Percentiles rank a stretch among this genome's conserved stretches.
phyloP scores from a whole-genome alignment of 768 basidiomycete species.

The Mrakia gelida region DNA sequence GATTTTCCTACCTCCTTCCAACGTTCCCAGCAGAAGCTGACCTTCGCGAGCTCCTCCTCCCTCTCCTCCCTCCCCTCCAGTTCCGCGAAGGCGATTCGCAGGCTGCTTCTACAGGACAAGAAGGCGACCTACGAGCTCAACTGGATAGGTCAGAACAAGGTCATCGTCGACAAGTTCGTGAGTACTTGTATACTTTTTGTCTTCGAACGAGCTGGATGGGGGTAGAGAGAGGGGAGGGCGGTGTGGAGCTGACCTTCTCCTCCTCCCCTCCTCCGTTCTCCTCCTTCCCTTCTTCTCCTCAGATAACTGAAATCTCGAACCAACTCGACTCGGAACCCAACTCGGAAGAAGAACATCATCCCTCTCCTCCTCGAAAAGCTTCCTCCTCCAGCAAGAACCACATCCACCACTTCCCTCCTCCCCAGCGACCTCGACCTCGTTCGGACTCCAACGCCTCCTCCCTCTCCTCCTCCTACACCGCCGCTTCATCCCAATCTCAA shows the following conservation, averaged over 20 bases:
- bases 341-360: background rate
- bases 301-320: background rate
- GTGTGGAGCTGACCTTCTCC: background rate
- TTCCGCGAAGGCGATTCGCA: background rate
- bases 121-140: background rate
- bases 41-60: background rate
- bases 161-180: background rate
- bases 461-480: background rate
- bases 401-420: background rate
- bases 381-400: background rate
- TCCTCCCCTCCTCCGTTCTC: background rate
- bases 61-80: background rate
- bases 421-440: background rate
- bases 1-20: no score
- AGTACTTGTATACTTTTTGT: no score
- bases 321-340: background rate
- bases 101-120: background rate
- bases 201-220: no score
- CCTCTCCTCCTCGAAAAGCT: background rate
- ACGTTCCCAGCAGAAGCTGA: background rate
- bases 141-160: background rate
- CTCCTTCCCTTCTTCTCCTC: background rate
- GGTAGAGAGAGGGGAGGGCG: background rate
- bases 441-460: background rate
- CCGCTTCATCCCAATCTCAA: background rate